phyloP scores from a whole-genome alignment of 1,284 basidiomycete species.

The Cryptococcus wingfieldii region DNA sequence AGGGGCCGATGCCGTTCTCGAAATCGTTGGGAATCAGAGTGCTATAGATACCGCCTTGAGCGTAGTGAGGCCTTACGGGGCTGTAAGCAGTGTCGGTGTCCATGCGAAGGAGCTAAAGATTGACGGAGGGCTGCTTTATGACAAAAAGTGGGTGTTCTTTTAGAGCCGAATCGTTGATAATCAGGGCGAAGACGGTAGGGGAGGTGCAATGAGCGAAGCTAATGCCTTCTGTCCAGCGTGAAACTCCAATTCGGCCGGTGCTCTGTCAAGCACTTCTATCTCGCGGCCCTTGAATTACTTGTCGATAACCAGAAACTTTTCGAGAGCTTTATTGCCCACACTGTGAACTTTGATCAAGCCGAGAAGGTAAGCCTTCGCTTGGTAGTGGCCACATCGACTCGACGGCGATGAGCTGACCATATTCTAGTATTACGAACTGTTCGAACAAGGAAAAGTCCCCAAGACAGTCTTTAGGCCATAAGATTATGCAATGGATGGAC shows the following conservation, averaged over 20 bases:
- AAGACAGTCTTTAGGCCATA: slow-evolving; percentile 45
- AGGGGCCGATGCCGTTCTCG: slow-evolving; percentile 50
- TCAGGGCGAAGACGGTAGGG: not conserved
- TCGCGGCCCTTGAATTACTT: slow-evolving; percentile 66
- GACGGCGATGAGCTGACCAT: not conserved
- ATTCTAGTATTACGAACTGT: slow-evolving; percentile 41
- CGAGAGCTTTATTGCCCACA: slow-evolving; percentile 41
- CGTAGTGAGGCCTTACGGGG: slow-evolving; percentile 73
- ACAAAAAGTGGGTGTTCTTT: slow-evolving; percentile 59
- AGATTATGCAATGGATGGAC: too few species aligned
- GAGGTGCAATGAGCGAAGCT: not conserved
- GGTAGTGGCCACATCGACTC: not conserved
- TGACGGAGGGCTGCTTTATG: slow-evolving; percentile 59
- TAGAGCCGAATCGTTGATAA: not conserved
- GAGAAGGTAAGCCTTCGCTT: slow-evolving; percentile 25
- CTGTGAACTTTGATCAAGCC: slow-evolving; percentile 38
- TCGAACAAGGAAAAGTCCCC: slow-evolving; percentile 43
- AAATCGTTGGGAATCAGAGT: slow-evolving; percentile 73
- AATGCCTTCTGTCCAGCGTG: slow-evolving; percentile 12
- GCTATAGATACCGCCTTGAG: slow-evolving; percentile 70
- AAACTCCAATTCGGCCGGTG: slow-evolving; percentile 62
- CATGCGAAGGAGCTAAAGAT: slow-evolving; percentile 37
- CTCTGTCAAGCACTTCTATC: slow-evolving; percentile 74
- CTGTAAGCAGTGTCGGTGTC: slow-evolving; percentile 73
- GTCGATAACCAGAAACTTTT: slow-evolving; percentile 39